Base-by-base conservation (phyloP, 768 basidiomycete genomes). In the Myochromella boudieri region DNA sequence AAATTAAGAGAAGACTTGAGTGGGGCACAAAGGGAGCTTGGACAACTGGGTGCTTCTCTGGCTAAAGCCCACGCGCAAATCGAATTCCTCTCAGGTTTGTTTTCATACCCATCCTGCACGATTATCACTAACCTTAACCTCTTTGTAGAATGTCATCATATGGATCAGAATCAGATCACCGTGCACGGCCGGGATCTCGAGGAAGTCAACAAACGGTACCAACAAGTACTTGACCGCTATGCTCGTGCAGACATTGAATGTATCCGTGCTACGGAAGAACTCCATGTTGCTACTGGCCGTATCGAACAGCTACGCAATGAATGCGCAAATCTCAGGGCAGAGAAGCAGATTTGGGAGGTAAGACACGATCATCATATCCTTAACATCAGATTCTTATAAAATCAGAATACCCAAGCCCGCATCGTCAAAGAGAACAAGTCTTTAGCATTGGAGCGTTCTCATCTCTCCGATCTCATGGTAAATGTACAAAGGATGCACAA, bases 271-370 rank as follows among this genome's bases (percentile, higher is more conserved):
- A 69, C 79, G 12, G 85, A 89, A 34, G 85, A 90, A 34, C 69
- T 88, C 8, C 71, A 80, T 17, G 64, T 73, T 6, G 73, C 81
- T 2, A 81, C 79, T 51, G 71, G 77, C 20, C 75, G 77, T 18
- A 68, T 85, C 12, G 91, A 95, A 52, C 84, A 88, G 47, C 69
- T 93, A 29, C 82, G 91, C 8, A 91, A 88, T 54, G 95, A 97
- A 57, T 80, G 76, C 53, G 87, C 90, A 2, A 95, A 91, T 62
- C 77, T 97, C 14, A 82, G 87, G 33, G 94, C 93, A 0, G 95
- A 98, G 76, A 95, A 92, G 72, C 86, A 82, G 59, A 89, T 95
- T 27, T 92, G 88, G 87, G 90, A 91, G 84, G 92, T 90, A 42
- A 25, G 77, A 60, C 1, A 22, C 26, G n/a, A 20, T 17, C 21